Base-by-base conservation (phyloP, 331 rosid genomes). In the Dryas integrifolia region DNA sequence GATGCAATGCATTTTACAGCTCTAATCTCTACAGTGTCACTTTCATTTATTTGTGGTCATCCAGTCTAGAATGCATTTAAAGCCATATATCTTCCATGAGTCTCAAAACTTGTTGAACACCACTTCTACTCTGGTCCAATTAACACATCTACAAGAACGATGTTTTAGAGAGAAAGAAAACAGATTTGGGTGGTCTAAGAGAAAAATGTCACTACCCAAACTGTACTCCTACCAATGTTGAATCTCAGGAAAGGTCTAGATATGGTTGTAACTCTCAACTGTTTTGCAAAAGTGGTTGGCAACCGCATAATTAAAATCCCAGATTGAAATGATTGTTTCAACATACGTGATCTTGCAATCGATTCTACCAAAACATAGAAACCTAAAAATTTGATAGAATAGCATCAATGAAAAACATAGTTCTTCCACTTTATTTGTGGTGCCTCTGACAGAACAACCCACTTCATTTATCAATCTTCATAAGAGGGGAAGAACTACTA, bases 381-480 rank as follows among this genome's bases (percentile, higher is more conserved):
- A 49, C 70, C 5, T 15, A 4, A 5, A 70, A 5, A 9, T n/a
- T n/a, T 9, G 30, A 7, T 10, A 40, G 41, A 21, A 35, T 14
- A 48, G 58, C 24, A 48, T 14, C 7, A 5, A 53, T 44, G 13
- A 40, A 10, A 40, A 35, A 24, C 43, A 56, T 10, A 70, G 3
- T 14, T 43, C 18, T 43, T 24, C 65, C 1, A 0, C 53, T 56
- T 30, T 59, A 30, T 53, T 15, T n/a, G 16, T 44, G 53, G 58
- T 43, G 13, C 40, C 51, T 16, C 47, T 15, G 52, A 51, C 52
- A 53, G 8, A 46, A 45, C 63, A 52, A 47, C 39, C 30, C 62
- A 74, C 44, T 67, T 69, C 56, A 61, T 69, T 26, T 9, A 35
- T 73, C 60, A 58, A 12, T 39, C 59, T 41, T 51, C 67, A 74